Evolutionary conservation across 306 rosid species (phyloP).

Genomic region (Begonia peltatifolia): DNA sequence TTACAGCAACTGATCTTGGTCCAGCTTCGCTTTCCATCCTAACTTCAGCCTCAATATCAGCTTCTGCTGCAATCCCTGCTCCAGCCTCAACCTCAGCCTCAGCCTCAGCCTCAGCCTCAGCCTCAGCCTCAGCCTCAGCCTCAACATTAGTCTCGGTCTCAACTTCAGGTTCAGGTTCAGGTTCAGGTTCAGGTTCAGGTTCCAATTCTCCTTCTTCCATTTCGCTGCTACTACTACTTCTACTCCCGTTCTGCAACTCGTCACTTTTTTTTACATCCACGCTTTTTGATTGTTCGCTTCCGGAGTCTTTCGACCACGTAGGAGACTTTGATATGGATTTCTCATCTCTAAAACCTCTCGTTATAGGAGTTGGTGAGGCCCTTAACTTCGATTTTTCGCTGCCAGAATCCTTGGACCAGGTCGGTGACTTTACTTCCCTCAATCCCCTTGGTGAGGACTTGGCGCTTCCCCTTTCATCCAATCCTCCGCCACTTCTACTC

Average conservation of each 20-base stretch:
- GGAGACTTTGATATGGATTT: conserved; percentile 42
- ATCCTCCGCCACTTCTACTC: conserved; percentile 23
- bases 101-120: not conserved
- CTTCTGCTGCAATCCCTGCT: conserved; percentile 8
- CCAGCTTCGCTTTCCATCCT: conserved; percentile 1
- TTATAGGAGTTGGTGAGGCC: conserved; percentile 17
- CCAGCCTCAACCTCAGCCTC: not conserved
- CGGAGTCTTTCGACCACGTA: conserved; percentile 71
- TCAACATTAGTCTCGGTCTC: conserved; percentile 1
- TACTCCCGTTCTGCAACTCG: conserved; percentile 32
- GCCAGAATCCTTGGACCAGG: conserved; percentile 35
- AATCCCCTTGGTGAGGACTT: conserved; percentile 33
- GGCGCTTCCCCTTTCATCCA: conserved; percentile 33
- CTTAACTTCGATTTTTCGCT: conserved; percentile 30
- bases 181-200: conserved; percentile 10
- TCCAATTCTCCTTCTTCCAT: conserved; percentile 73
- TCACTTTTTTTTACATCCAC: conserved; percentile 60
- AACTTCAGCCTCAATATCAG: not conserved
- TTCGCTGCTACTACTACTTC: conserved; percentile 63
- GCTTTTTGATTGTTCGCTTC: conserved; percentile 82
- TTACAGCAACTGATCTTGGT: conserved; percentile 11
- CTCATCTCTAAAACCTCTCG: conserved; percentile 19
- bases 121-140: not conserved
- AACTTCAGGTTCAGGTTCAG: not conserved
- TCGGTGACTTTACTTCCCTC: conserved; percentile 52